These are phyloP conservation scores for Mortierella claussenii DNA, from an alignment of 192 early-diverging fungal genomes.

Conservation along the genomic window DNA sequence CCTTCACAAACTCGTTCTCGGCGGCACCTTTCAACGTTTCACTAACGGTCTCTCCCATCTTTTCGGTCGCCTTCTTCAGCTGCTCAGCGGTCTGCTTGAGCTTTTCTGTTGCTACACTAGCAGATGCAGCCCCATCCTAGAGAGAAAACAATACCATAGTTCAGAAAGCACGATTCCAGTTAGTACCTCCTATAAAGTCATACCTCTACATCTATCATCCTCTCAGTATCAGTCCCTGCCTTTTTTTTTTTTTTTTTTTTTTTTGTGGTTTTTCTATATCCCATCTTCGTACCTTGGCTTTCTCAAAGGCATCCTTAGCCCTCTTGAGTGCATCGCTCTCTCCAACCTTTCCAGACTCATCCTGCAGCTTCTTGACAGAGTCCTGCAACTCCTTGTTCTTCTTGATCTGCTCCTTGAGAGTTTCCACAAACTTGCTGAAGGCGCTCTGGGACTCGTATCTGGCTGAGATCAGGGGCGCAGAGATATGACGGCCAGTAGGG, in stretches of 20 bases:
- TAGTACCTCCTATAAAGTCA: too few species aligned
- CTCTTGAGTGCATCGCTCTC: constrained; percentile 90
- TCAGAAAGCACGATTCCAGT: too few species aligned
- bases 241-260: too few species aligned
- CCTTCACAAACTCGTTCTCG: constrained; percentile 83
- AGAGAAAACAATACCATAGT: too few species aligned
- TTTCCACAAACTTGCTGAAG: constrained; percentile 79
- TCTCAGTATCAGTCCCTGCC: constrained; percentile 75
- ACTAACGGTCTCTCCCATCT: constrained; percentile 70
- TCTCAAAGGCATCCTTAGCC: constrained; percentile 78
- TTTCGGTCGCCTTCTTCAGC: constrained; percentile 77
- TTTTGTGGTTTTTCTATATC: too few species aligned
- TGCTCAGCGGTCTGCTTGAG: constrained; percentile 70
- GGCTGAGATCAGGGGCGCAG: constrained; percentile 34
- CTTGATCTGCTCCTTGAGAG: constrained; percentile 90
- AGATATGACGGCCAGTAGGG: constrained; percentile 28
- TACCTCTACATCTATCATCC: too few species aligned
- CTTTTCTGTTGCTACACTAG: constrained; percentile 57
- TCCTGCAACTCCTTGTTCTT: constrained; percentile 95
- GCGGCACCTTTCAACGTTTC: constrained; percentile 74
- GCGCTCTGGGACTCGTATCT: constrained; percentile 49
- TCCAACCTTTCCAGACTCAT: constrained; percentile 80
- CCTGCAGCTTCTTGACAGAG: constrained; percentile 90
- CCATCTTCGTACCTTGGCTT: constrained; percentile 59
- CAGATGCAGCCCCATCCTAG: constrained; percentile 57